A percentile compares a stretch with the other conserved stretches of the same genome.
phyloP scores from a whole-genome alignment of 176 grass and related monocot genomes.

The Cocos nucifera region DNA sequence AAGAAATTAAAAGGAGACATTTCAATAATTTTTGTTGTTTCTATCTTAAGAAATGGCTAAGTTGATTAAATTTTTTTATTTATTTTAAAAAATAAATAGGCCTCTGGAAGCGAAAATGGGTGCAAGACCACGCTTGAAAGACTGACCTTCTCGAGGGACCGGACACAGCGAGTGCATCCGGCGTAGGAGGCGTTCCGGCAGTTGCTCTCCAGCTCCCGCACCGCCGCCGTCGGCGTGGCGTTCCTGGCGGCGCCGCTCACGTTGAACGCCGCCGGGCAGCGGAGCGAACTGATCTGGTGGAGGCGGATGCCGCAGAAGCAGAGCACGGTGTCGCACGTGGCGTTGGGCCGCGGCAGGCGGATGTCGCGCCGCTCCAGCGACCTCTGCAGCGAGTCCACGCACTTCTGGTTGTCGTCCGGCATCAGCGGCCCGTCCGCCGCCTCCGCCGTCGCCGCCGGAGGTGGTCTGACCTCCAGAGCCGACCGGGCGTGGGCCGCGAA shows the following conservation, averaged over 20 bases:
- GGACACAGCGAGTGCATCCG: conserved; percentile 79
- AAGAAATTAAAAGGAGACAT: too few relatives aligned
- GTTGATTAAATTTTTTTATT: too few relatives aligned
- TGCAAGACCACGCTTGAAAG: neutral
- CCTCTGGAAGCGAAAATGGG: neutral
- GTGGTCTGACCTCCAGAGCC: conserved; percentile 43
- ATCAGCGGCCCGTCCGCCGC: conserved; percentile 58
- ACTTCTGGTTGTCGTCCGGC: conserved; percentile 92
- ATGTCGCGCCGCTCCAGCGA: conserved; percentile 66
- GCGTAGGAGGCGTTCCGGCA: conserved; percentile 90
- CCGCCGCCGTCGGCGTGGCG: conserved; percentile 72
- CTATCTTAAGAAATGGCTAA: too few relatives aligned
- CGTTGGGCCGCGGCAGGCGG: conserved; percentile 53
- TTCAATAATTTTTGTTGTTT: too few relatives aligned
- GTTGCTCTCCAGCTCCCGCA: conserved; percentile 69
- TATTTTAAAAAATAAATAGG: too few relatives aligned
- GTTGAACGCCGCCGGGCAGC: conserved; percentile 84
- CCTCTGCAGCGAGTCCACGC: conserved; percentile 68
- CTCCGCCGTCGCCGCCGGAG: conserved; percentile 22
- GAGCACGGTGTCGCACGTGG: conserved; percentile 77
- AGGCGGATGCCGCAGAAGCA: conserved; percentile 99
- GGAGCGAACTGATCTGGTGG: conserved; percentile 95
- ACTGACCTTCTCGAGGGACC: conserved; percentile 76
- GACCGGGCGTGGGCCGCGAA: conserved; percentile 94
- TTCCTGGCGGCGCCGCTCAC: conserved; percentile 33